phyloP scores from a whole-genome alignment of 1,139 yeast genomes.

The Wickerhamiella pararugosa region DNA sequence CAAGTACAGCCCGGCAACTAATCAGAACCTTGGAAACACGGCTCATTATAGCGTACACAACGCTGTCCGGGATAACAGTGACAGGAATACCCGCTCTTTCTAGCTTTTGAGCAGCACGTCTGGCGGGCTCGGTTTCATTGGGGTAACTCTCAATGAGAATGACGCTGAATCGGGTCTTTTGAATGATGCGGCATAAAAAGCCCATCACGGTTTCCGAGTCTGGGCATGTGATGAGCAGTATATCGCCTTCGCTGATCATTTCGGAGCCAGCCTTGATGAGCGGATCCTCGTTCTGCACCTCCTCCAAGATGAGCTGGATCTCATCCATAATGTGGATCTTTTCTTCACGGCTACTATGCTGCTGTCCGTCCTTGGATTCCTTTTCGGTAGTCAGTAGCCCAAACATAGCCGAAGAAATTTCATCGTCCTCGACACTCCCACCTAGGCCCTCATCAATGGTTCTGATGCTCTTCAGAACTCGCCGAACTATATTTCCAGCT shows the following conservation, averaged over 20 bases:
- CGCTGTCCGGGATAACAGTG: constrained; percentile 81
- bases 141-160: constrained; percentile 89
- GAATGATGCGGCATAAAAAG: constrained; percentile 72
- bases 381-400: constrained; percentile 49
- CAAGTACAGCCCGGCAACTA: constrained; percentile 84
- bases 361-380: constrained; percentile 15
- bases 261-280: constrained; percentile 84
- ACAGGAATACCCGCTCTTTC: constrained; percentile 83
- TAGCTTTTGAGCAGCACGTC: constrained; percentile 60
- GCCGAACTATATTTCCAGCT: constrained; percentile 79
- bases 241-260: constrained; percentile 87
- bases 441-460: constrained; percentile 61
- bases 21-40: constrained; percentile 91
- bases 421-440: constrained; percentile 14
- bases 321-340: constrained; percentile 89
- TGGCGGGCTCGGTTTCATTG: constrained; percentile 62
- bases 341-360: constrained; percentile 33
- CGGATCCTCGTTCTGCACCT: constrained; percentile 79
- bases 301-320: constrained; percentile 84
- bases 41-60: constrained; percentile 92
- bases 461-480: constrained; percentile 75
- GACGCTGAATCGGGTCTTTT: constrained; percentile 83
- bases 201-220: constrained; percentile 79
- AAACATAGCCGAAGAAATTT: constrained; percentile 63
- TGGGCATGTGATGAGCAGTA: constrained; percentile 85